Evolutionary conservation across 805 yeast genomes (phyloP).

Genomic region (Tetrapisispora namnaoensis): DNA sequence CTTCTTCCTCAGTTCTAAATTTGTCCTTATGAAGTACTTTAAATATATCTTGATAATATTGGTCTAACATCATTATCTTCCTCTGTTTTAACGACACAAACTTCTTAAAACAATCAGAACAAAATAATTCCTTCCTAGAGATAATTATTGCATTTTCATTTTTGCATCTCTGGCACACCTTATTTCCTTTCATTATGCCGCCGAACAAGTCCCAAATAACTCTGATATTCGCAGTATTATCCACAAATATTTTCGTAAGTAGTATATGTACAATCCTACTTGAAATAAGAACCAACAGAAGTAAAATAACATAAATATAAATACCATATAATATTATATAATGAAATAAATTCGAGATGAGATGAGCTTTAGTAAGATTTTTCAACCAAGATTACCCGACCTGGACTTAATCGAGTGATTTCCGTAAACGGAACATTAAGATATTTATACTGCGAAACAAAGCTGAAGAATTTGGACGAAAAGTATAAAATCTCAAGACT

Average conservation of each 20-base stretch:
- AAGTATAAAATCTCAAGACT: background rate
- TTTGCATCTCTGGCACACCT: conserved; percentile 8
- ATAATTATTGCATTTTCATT: conserved; percentile 9
- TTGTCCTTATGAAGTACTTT: conserved; percentile 28
- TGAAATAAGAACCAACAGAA: too few species aligned
- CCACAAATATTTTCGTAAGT: too few species aligned
- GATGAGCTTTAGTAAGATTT: background rate
- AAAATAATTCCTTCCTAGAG: conserved; percentile 27
- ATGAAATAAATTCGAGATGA: background rate
- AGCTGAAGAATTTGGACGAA: background rate
- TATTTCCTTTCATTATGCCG: background rate
- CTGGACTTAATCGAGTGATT: too few species aligned
- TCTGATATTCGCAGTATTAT: too few species aligned
- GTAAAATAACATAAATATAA: too few species aligned
- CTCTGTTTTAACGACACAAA: conserved; percentile 75
- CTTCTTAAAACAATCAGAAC: conserved; percentile 49
- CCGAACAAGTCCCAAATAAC: background rate
- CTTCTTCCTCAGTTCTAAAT: conserved; percentile 13
- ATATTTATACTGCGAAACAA: background rate
- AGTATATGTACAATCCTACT: too few species aligned
- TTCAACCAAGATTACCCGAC: background rate
- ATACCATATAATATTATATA: too few species aligned
- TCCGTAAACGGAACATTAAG: too few species aligned
- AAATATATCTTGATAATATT: conserved; percentile 62
- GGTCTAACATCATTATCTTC: conserved; percentile 57